These are phyloP conservation scores for Tubosaeta sp. DNA, from an alignment of 768 basidiomycete species.

Conservation along the genomic window DNA sequence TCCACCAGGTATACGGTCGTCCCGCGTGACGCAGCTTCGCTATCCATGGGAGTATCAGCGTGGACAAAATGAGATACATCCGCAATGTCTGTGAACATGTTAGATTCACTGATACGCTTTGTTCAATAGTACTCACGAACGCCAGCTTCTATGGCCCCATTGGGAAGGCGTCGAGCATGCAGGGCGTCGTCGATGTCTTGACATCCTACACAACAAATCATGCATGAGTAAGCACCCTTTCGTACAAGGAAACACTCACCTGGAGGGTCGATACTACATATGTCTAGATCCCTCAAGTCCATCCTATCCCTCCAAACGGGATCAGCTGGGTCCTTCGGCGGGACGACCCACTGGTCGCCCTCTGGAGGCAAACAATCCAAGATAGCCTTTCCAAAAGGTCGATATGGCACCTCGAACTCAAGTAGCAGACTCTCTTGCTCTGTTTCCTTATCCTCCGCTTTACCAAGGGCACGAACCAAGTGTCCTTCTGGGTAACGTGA, in stretches of 20 bases:
- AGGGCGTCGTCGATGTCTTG: conserved; percentile 98
- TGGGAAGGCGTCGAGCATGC: conserved; percentile 81
- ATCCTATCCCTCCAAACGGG: conserved; percentile 77
- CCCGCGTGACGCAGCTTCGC: conserved; percentile 90
- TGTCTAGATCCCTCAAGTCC: conserved; percentile 78
- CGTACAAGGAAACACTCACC: conserved; percentile 39
- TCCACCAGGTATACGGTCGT: conserved; percentile 98
- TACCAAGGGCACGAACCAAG: conserved; percentile 88
- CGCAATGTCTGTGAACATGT: conserved; percentile 71
- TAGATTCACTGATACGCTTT: background rate
- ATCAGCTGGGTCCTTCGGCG: conserved; percentile 54
- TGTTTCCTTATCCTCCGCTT: conserved; percentile 90
- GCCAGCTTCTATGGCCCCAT: conserved; percentile 94
- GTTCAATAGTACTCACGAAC: conserved; percentile 69
- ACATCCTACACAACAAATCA: conserved; percentile 54
- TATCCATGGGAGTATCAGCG: conserved; percentile 93
- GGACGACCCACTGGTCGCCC: conserved; percentile 92
- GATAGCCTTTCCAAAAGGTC: conserved; percentile 96
- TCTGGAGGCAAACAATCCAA: conserved; percentile 84
- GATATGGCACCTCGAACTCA: conserved; percentile 93
- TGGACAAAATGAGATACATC: conserved; percentile 97
- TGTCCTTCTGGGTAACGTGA: conserved; percentile 96
- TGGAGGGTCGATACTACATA: conserved; percentile 98
- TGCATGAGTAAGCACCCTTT: background rate
- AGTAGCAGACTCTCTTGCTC: conserved; percentile 91